Conservation (phyloP, 805 yeast genomes). For the Blastobotrys americana region DNA sequence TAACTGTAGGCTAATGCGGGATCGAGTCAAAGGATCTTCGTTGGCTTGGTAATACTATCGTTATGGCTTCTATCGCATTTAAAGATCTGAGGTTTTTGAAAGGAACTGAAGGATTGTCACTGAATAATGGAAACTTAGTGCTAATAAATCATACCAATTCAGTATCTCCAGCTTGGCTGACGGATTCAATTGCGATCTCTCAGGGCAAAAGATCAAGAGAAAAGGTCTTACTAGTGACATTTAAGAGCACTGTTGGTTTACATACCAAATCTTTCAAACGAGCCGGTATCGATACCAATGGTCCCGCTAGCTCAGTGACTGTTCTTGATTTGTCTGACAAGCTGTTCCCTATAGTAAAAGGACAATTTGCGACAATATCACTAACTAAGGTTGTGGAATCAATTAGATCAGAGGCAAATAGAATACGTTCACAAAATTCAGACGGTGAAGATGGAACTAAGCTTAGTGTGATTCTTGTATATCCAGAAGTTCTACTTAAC, state of each 20-base stretch:
- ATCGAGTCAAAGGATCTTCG: no score
- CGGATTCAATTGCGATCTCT: constrained; percentile 4
- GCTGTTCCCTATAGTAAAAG: constrained; percentile 6
- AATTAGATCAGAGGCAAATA: constrained; percentile 4
- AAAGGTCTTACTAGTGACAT: constrained; percentile 13
- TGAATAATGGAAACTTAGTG: neutral
- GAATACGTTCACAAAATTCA: no score
- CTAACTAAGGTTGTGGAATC: constrained; percentile 5
- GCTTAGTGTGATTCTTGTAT: constrained; percentile 36
- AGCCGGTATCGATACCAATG: constrained; percentile 6
- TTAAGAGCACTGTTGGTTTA: constrained; percentile 5
- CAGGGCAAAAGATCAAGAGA: neutral
- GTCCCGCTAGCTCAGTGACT: neutral
- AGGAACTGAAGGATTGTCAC: neutral
- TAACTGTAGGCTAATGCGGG: no score
- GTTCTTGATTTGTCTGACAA: constrained; percentile 15
- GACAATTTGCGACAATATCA: constrained; percentile 8
- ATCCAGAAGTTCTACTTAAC: constrained; percentile 41
- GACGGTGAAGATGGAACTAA: neutral
- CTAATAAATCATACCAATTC: constrained; percentile 9
- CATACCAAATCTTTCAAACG: constrained; percentile 4
- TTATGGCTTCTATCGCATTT: constrained; percentile 3
- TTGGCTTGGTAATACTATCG: no score
- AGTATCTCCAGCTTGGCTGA: constrained; percentile 17
- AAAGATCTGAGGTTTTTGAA: constrained; percentile 10